Evolutionary conservation across 2,329 filamentous ascomycete genomes (phyloP), one percentile per base, ranked within the genome.

Genomic region (Ambrosiella cleistominuta): DNA sequence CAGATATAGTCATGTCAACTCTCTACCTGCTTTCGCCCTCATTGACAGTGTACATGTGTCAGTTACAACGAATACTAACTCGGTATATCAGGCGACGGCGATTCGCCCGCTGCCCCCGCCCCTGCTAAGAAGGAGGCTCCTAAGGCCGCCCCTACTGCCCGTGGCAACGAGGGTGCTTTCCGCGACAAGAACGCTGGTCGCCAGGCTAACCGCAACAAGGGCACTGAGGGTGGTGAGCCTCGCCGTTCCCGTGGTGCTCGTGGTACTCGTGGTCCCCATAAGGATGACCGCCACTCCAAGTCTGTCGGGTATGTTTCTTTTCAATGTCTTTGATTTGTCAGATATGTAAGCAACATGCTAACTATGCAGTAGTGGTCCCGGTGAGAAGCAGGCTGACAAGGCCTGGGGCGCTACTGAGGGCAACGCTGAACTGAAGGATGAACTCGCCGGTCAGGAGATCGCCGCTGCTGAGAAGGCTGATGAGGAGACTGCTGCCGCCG

Each of bases 81-180:
- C 52, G n/a, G 13, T 27, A n/a, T 38, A 12, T 40, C 40, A 57
- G 61, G 58, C 56, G 54, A 59, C 53, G 52, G 59, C 59, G 59
- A 60, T 39, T 47, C 54, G 47, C 58, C 58, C 47, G 55, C 55
- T 54, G 38, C 59, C 45, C 82, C 83, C 74, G 82, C 84, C 68
- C 84, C 85, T 70, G 90, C 89, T 67, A 83, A 87, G 67, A 93
- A 88, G 81, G 86, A 87, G 71, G 80, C 93, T 70, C 88, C 95
- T 72, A 95, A 93, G 82, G 80, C 82, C 64, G 73, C 57, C 49
- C 84, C 88, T 72, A 79, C 80, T 64, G 88, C 88, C 76, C 75
- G 82, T 69, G 76, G 79, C 65, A 77, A 57, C 35, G 94, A 83
- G 74, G 91, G 96, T 72, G 86, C 82, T 77, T 93, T 89, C 84